These are phyloP conservation scores for Aspergillus haitiensis DNA, from an alignment of 495 filamentous ascomycete species.

Conservation along the genomic window DNA sequence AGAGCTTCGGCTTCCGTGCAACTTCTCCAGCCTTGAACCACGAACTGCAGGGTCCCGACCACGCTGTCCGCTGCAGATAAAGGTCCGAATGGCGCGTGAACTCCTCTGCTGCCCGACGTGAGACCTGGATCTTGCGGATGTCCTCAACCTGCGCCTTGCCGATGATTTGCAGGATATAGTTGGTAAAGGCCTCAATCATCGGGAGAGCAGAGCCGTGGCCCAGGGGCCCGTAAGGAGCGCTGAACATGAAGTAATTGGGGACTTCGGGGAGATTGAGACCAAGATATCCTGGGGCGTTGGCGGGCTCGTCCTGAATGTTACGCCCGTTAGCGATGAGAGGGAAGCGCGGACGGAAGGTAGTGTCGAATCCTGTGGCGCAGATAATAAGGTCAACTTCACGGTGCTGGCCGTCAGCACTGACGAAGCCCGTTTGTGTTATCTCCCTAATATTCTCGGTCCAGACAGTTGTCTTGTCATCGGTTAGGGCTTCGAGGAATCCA, in stretches of 20 bases:
- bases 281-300: background rate
- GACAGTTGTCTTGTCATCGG: background rate
- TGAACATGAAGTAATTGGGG: background rate
- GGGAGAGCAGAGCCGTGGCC: background rate
- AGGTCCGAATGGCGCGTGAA: background rate
- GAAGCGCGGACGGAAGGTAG: background rate
- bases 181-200: background rate
- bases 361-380: background rate
- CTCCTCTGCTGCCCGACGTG: background rate
- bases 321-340: background rate
- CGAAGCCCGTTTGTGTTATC: background rate
- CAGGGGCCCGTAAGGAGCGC: background rate
- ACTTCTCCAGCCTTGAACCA: background rate
- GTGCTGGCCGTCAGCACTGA: background rate
- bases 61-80: background rate
- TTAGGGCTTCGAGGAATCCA: background rate
- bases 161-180: background rate
- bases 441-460: background rate
- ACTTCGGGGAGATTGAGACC: background rate
- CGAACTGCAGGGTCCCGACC: background rate
- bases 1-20: background rate
- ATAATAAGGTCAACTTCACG: background rate
- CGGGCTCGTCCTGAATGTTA: background rate
- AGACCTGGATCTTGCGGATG: background rate
- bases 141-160: background rate